Evolutionary conservation across 2,329 filamentous ascomycete species (phyloP), one percentile per base, ranked within the genome.

Genomic region (Parafenestella ontariensis): DNA sequence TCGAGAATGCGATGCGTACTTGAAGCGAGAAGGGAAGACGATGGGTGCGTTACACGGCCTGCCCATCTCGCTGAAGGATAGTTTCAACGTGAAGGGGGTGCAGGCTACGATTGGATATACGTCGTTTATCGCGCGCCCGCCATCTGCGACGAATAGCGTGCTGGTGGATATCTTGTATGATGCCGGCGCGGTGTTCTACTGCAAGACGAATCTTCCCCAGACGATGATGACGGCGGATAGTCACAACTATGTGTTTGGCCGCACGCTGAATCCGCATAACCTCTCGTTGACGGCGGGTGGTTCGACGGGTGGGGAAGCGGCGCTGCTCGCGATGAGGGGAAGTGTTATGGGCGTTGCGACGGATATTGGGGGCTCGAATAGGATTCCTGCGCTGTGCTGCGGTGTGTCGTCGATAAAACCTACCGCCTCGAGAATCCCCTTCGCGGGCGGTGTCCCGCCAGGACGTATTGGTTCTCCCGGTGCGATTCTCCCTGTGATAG

Each of bases 341-440:
- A 82, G 78, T 28, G 77, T 85, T 47, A 64, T 89, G 1, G 87
- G 87, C 1, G 78, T 88, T 11, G 86, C 85, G 0, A 89, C 87
- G 0, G 87, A 89, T 71, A 81, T 89, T 42, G 82, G 80, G 1
- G 82, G 82, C 1, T 79, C 75, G 49, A 88, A 96, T 69, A 86
- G 88, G 65, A 95, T 97, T 71, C 94, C 90, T 74, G 90, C 96
- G 50, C 92, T 96, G 65, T 93, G 93, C 76, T 75, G 76, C 45
- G 73, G 73, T 2, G 50, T 72, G 34, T 77, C 79, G 3, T 81
- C 81, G 0, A 68, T 84, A 21, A 85, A 85, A 57, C 82, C 83
- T 0, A 85, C 82, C 0, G 77, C 81, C 49, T 79, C 81, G 0
- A 70, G 84, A 0, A 76, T 85, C 0, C 83, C 83, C 0, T 85